A percentile compares a stretch with the other conserved stretches of the same genome.
phyloP scores from a whole-genome alignment of 768 basidiomycete species.

The Trametes villosa region DNA sequence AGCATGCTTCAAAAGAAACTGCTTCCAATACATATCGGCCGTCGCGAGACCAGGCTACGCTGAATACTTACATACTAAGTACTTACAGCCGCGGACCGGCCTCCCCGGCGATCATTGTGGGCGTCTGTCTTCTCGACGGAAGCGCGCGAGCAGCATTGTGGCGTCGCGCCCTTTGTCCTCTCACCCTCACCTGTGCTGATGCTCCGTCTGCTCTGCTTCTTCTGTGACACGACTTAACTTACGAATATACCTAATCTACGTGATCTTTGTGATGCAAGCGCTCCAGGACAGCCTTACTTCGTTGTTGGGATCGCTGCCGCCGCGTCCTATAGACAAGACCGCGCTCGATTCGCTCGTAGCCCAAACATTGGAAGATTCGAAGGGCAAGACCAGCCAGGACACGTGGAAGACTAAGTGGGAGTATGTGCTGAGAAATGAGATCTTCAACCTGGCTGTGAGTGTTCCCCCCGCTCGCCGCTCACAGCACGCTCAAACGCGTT shows the following conservation, averaged over 20 bases:
- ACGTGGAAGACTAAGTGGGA: constrained; percentile 78
- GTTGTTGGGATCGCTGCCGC: constrained; percentile 57
- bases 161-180: background rate
- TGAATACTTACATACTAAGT: no score
- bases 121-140: no score
- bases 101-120: no score
- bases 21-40: no score
- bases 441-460: constrained; percentile 74
- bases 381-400: constrained; percentile 50
- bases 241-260: background rate
- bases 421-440: constrained; percentile 67
- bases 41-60: no score
- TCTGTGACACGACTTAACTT: background rate
- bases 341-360: constrained; percentile 55
- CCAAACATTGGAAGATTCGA: constrained; percentile 48
- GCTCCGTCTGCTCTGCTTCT: background rate
- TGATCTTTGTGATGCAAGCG: constrained; percentile 48
- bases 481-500: background rate
- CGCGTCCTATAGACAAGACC: constrained; percentile 51
- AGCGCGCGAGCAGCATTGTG: no score
- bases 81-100: no score
- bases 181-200: background rate
- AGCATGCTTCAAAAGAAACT: no score
- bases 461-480: background rate
- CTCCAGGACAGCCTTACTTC: constrained; percentile 54